Conservation (phyloP, 805 yeast genomes). For the Sugiyamaella chiloensis region DNA sequence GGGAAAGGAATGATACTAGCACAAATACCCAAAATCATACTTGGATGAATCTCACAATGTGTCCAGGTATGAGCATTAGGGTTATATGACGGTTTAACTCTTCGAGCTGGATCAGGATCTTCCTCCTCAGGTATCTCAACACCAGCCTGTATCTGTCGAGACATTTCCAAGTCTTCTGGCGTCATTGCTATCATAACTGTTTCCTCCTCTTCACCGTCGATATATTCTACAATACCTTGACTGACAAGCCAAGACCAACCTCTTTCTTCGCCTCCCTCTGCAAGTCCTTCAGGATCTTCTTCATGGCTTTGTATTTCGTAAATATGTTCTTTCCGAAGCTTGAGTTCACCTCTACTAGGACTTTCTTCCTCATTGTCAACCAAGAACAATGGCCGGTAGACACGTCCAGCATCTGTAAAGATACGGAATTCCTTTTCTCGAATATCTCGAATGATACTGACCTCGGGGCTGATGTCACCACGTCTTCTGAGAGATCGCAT, state of each 20-base stretch:
- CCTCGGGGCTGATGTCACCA: slow-evolving; percentile 95
- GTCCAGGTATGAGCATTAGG: slow-evolving; percentile 82
- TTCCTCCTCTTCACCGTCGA: slow-evolving; percentile 99
- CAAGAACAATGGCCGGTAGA: slow-evolving; percentile 91
- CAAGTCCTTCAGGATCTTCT: slow-evolving; percentile 34
- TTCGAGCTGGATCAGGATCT: slow-evolving; percentile 69
- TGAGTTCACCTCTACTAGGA: slow-evolving; percentile 65
- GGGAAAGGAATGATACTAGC: slow-evolving; percentile 99
- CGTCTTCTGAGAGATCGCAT: slow-evolving; percentile 88
- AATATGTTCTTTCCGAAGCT: slow-evolving; percentile 80
- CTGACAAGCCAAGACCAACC: slow-evolving; percentile 83
- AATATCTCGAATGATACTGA: slow-evolving; percentile 93
- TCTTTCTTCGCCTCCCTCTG: slow-evolving; percentile 48
- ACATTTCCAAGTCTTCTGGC: slow-evolving; percentile 87
- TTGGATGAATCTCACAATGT: slow-evolving; percentile 98
- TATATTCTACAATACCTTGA: slow-evolving; percentile 90
- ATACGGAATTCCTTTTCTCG: slow-evolving; percentile 95
- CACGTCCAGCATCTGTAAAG: slow-evolving; percentile 98
- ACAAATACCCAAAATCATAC: slow-evolving; percentile 97
- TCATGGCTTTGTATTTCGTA: slow-evolving; percentile 53
- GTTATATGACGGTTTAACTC: slow-evolving; percentile 69
- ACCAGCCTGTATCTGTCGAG: slow-evolving; percentile 41
- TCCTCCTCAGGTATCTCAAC: slow-evolving; percentile 38
- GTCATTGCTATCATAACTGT: slow-evolving; percentile 98
- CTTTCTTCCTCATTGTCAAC: slow-evolving; percentile 70